These are phyloP conservation scores for Mucor sp. DNA, from an alignment of 371 early-diverging fungal species.

Conservation along the genomic window DNA sequence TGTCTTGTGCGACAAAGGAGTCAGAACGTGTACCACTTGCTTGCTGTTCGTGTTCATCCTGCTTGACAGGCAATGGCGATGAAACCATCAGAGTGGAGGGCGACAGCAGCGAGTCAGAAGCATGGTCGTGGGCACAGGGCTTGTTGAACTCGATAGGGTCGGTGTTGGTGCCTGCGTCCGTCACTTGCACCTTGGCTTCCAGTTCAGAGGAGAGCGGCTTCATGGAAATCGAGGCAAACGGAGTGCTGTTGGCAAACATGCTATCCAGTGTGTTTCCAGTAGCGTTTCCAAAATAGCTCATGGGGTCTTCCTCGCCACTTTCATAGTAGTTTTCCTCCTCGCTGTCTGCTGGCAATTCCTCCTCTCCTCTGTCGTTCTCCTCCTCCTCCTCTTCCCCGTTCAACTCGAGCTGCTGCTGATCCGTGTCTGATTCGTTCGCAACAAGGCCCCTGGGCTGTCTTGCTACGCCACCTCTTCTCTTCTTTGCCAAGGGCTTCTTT, in stretches of 20 bases:
- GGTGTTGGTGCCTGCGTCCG: slow-evolving; percentile 29
- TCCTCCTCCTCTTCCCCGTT: background rate
- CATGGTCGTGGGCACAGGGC: background rate
- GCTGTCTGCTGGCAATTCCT: background rate
- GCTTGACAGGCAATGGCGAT: background rate
- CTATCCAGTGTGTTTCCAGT: slow-evolving; percentile 9
- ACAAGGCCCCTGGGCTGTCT: slow-evolving; percentile 27
- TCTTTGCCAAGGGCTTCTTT: slow-evolving; percentile 14
- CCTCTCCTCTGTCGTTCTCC: slow-evolving; percentile 7
- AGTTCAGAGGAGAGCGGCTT: slow-evolving; percentile 33
- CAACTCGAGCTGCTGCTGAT: background rate
- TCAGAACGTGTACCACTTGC: slow-evolving; percentile 4
- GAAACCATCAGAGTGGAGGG: background rate
- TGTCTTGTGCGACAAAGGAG: slow-evolving; percentile 6
- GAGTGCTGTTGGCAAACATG: background rate
- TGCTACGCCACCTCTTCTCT: slow-evolving; percentile 19
- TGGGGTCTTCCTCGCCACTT: background rate
- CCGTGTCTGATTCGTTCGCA: slow-evolving; percentile 13
- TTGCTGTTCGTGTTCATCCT: background rate
- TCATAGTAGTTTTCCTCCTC: background rate
- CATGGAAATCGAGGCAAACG: slow-evolving; percentile 15
- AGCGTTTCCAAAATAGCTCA: background rate
- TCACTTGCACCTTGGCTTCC: slow-evolving; percentile 14
- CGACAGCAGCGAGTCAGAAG: background rate
- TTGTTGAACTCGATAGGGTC: slow-evolving; percentile 6